phyloP scores from a whole-genome alignment of 2,329 filamentous ascomycete species.

The Fusarium sp. region DNA sequence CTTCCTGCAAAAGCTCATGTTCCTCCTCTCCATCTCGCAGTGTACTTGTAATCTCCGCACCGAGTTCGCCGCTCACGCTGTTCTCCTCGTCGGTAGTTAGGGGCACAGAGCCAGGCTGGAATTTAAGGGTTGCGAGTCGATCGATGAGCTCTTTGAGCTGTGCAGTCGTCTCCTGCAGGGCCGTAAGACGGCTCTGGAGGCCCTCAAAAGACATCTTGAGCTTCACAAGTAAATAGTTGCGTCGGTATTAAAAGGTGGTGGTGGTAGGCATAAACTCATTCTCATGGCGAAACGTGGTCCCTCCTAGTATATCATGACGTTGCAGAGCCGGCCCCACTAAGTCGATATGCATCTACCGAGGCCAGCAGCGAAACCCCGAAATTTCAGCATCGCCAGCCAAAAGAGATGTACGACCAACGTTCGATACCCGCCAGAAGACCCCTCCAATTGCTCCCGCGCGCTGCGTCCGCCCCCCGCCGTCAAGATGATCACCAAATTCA shows the following conservation, averaged over 20 bases:
- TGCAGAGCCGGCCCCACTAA: conserved; percentile 39
- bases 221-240: neutral
- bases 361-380: conserved; percentile 32
- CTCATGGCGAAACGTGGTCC: conserved; percentile 46
- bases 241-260: conserved; percentile 3
- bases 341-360: conserved; percentile 45
- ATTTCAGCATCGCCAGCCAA: conserved; percentile 42
- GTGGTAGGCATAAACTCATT: conserved; percentile 14
- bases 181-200: conserved; percentile 73
- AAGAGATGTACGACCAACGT: conserved; percentile 17
- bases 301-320: conserved; percentile 45
- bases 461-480: conserved; percentile 20
- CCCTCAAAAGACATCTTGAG: conserved; percentile 70
- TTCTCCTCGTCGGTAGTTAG: conserved; percentile 65
- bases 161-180: conserved; percentile 73
- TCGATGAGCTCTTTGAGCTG: conserved; percentile 74
- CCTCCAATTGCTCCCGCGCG: conserved; percentile 17
- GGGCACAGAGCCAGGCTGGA: conserved; percentile 72
- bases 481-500: conserved; percentile 87
- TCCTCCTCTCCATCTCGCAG: conserved; percentile 87
- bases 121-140: conserved; percentile 71
- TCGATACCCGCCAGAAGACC: conserved; percentile 5
- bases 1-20: conserved; percentile 84
- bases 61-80: conserved; percentile 78
- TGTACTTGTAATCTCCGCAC: conserved; percentile 83